Percentiles rank a stretch among this genome's conserved stretches.
phyloP scores from a whole-genome alignment of 768 basidiomycete genomes.

The Strobilomyces dryophilus region DNA sequence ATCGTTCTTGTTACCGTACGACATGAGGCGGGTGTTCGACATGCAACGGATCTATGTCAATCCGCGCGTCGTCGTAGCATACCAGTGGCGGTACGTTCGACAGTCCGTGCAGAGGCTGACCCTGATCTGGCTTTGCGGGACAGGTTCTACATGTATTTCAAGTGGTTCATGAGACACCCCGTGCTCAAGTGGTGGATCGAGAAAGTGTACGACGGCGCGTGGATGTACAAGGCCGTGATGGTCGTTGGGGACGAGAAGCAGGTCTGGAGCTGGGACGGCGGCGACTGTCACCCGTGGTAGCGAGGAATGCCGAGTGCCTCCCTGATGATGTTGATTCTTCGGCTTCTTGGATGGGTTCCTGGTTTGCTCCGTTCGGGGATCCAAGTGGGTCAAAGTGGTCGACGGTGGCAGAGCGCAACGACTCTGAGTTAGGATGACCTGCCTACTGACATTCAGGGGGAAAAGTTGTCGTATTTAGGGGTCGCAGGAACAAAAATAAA shows the following conservation, averaged over 20 bases:
- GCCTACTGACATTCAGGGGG: too few relatives aligned
- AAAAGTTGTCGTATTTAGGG: too few relatives aligned
- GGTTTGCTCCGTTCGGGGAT: too few relatives aligned
- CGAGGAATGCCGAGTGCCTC: neutral
- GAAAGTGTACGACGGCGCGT: slow-evolving; percentile 33
- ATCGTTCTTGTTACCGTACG: slow-evolving; percentile 40
- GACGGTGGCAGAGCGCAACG: too few relatives aligned
- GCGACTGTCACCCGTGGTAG: slow-evolving; percentile 17
- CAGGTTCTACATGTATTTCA: slow-evolving; percentile 32
- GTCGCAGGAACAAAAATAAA: too few relatives aligned
- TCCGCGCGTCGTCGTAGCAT: slow-evolving; percentile 36
- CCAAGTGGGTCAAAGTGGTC: too few relatives aligned
- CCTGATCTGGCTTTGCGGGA: slow-evolving; percentile 3
- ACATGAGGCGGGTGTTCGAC: slow-evolving; percentile 37
- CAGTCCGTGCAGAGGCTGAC: neutral
- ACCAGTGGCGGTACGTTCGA: slow-evolving; percentile 31
- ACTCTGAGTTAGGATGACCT: too few relatives aligned
- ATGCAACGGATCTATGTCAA: slow-evolving; percentile 36
- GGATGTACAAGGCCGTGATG: slow-evolving; percentile 34
- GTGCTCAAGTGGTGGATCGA: slow-evolving; percentile 41
- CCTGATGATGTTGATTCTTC: neutral
- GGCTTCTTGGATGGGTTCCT: neutral
- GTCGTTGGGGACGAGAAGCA: slow-evolving; percentile 32
- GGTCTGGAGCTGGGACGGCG: slow-evolving; percentile 22
- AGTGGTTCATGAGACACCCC: slow-evolving; percentile 36